A percentile compares a stretch with the other conserved stretches of the same genome.
Conservation (phyloP, 75 land plant species). For the Pinus albicaulis region DNA sequence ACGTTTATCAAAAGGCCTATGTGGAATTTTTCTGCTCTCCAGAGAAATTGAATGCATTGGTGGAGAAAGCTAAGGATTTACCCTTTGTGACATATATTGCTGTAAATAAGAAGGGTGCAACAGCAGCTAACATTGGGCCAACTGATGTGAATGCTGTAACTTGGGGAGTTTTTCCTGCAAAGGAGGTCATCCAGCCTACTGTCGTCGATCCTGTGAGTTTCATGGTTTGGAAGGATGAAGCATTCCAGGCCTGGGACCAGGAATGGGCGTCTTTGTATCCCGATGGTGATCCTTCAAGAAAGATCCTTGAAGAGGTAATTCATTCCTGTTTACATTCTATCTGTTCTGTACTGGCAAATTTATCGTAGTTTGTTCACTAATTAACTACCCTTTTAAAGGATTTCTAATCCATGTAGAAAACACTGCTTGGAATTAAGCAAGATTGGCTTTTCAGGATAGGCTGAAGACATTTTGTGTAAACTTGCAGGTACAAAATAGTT, state of each 20-base stretch:
- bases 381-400: not conserved
- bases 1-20: constrained; percentile 98
- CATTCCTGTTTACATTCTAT: not conserved
- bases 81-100: constrained; percentile 79
- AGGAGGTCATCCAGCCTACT: constrained; percentile 94
- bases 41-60: constrained; percentile 52
- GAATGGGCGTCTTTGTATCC: constrained; percentile 83
- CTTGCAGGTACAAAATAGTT: constrained; percentile 72
- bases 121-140: constrained; percentile 59
- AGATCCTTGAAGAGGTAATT: constrained; percentile 73
- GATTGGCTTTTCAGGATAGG: not conserved
- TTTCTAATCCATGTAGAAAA: not conserved
- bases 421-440: not conserved
- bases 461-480: not conserved
- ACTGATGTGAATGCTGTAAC: constrained; percentile 88
- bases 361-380: not conserved
- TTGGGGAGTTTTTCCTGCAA: constrained; percentile 99
- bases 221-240: constrained; percentile 96
- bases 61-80: constrained; percentile 52
- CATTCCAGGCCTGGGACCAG: constrained; percentile 85
- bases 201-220: constrained; percentile 95
- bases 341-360: not conserved
- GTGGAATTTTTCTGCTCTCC: constrained; percentile 88
- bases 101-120: constrained; percentile 74
- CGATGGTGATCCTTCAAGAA: constrained; percentile 70